Evolutionary conservation across 2,329 filamentous ascomycete genomes (phyloP).

Genomic region (Fusarium torulosum): DNA sequence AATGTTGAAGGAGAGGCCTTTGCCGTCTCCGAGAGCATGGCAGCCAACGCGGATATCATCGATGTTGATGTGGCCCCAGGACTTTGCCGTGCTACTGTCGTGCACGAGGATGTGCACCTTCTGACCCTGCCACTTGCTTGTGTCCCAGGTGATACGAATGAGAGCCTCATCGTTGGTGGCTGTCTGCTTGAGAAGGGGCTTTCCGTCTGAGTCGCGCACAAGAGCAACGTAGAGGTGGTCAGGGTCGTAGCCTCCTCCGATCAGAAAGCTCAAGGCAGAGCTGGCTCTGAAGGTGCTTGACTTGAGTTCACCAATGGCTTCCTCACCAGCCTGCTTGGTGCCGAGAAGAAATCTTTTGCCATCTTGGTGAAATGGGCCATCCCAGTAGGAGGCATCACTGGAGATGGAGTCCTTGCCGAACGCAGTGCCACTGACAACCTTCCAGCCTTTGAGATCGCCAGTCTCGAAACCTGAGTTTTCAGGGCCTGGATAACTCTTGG

Average conservation of each 20-base stretch:
- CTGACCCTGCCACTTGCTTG: conserved; percentile 47
- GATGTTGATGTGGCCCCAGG: conserved; percentile 50
- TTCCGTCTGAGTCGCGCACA: conserved; percentile 44
- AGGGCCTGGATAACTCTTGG: conserved; percentile 14
- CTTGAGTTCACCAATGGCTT: conserved; percentile 45
- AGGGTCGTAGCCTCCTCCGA: conserved; percentile 51
- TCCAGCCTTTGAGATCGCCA: conserved; percentile 46
- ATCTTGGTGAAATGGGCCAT: conserved; percentile 47
- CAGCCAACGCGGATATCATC: conserved; percentile 50
- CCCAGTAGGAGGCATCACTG: conserved; percentile 44
- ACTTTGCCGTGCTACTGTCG: conserved; percentile 37
- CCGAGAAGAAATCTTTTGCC: conserved; percentile 47
- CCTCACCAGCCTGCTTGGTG: conserved; percentile 44
- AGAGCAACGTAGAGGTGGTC: conserved; percentile 49
- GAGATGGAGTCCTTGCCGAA: conserved; percentile 46
- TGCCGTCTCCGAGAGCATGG: conserved; percentile 43
- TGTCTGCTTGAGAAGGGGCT: conserved; percentile 48
- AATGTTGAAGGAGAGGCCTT: conserved; percentile 42
- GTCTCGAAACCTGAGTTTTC: conserved; percentile 47
- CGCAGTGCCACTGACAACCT: conserved; percentile 44
- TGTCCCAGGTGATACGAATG: conserved; percentile 51
- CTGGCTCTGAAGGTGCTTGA: conserved; percentile 49
- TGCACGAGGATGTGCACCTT: conserved; percentile 41
- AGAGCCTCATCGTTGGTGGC: conserved; percentile 50
- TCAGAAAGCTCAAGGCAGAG: conserved; percentile 49